Evolutionary conservation across 169 alveolate genomes (phyloP), one percentile per base, ranked within the genome.

Genomic region (Cryptosporidium sp.): DNA sequence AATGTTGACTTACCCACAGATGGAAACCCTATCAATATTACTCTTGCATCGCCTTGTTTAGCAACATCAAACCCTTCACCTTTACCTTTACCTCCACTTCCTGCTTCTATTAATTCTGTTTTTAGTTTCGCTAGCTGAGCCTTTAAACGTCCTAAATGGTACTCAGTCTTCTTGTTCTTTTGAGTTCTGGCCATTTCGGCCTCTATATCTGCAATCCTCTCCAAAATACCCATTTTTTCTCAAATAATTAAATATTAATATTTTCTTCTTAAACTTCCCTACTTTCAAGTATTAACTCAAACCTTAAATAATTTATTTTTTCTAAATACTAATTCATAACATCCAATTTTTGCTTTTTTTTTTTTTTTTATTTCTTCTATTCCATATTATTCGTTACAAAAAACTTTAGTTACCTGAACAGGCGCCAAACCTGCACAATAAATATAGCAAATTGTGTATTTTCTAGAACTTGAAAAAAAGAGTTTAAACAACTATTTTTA

Each of bases 61-160:
- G 94, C 95, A 4, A 96, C 98, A 58, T 96, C 98, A 87, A 96
- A 96, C 29, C 98, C 97, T 44, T 92, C 97, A 31, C 97, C 96
- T 39, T 86, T 61, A n/a, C 61, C 65, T 52, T 71, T 85, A 7
- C 93, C 89, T 84, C 92, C 93, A 70, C 75, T 92, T 18, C 96
- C 94, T 37, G 95, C 95, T 35, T 94, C 97, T 42, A 96, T 87
- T 56, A 96, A 62, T 89, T 94, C 92, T 26, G 96, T 92, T 69
- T 95, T 84, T 31, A 91, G 92, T 85, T 95, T 95, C 29, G 98
- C 96, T 33, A 96, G 71, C 80, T 94, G 93, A 18, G 98, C 98
- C 89, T 96, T 96, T 85, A 96, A 91, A 70, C 93, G 91, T 45
- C 97, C 98, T 71, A 96, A 92, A 75, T 96, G 98, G 84, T 92